phyloP scores from a whole-genome alignment of 257 asterid species.

The Rauvolfia tetraphylla region DNA sequence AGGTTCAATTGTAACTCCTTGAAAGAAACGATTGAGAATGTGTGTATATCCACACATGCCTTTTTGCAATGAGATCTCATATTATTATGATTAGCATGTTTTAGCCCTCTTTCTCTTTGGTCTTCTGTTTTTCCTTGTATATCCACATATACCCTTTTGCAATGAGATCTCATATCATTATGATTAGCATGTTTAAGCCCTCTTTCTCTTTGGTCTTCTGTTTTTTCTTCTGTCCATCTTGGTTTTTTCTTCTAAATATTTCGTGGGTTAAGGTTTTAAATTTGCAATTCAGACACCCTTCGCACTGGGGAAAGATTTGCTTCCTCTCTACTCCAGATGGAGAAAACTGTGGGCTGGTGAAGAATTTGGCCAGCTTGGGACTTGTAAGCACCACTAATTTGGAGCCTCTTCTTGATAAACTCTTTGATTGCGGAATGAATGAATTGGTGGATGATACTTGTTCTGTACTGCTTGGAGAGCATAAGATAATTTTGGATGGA shows the following conservation, averaged over 20 bases:
- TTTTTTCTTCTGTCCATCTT: not conserved
- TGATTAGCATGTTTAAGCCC: not conserved
- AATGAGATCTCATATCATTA: not conserved
- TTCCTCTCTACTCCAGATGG: conserved; percentile 95
- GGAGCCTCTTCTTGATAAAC: conserved; percentile 43
- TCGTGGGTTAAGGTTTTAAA: conserved; percentile 18
- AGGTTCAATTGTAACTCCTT: not conserved
- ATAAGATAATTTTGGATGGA: conserved; percentile 77
- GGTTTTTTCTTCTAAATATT: not conserved
- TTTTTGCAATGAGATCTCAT: not conserved
- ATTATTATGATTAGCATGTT: not conserved
- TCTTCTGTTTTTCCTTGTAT: not conserved
- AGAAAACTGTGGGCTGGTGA: conserved; percentile 95
- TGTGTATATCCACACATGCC: not conserved
- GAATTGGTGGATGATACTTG: conserved; percentile 51
- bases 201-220: not conserved
- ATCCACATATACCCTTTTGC: not conserved
- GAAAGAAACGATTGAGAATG: not conserved
- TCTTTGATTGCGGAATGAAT: conserved; percentile 73
- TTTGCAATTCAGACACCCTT: conserved; percentile 67
- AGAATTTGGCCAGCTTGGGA: conserved; percentile 85
- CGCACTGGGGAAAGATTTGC: conserved; percentile 97
- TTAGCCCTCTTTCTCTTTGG: not conserved
- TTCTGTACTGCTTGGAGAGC: conserved; percentile 39
- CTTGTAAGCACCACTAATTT: conserved; percentile 60